Evolutionary conservation across 208 protist species (phyloP), one percentile per base, ranked within the genome.

Genomic region (Sergeia podlipaevii): DNA sequence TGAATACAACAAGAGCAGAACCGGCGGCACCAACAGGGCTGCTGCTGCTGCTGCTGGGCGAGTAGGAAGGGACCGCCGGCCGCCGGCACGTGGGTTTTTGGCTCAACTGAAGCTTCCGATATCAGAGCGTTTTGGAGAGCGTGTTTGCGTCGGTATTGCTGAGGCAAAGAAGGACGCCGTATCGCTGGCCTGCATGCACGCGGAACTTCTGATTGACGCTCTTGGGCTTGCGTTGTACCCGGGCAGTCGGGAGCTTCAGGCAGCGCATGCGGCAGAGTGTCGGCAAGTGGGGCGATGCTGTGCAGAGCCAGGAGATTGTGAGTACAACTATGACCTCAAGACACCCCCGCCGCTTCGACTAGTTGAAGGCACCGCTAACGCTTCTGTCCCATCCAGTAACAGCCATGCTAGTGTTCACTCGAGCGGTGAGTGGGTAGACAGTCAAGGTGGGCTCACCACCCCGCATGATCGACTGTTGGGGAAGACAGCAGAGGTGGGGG

Each of bases 161-260:
- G 59, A 77, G 17, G 80, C 57, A 18, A 57, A 63, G 45, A 68
- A 61, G 33, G 83, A 90, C 20, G 85, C 89, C 2, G 64, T 77
- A 45, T 39, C 71, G 10, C 73, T 93, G 21, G 85, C 85, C 38
- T 91, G 80, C 57, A 96, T 96, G 89, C 89, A 96, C 47, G 89
- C 89, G 1, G 85, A 96, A 66, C 81, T 96, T 27, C 90, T 77
- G 32, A 90, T 95, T 45, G 89, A 95, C 58, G 79, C 80, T 11
- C 60, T 91, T 1, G 89, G 89, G 17, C 65, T 91, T 32, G 70
- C 73, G 3, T 64, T 96, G 4, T 96, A 83, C 66, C 89, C 85
- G 0, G 32, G 38, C 15, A 50, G 57, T 47, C 39, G 17, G 11
- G 67, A 75, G 10, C 32, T 52, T 24, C 89, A 96, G 58, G 42